These are phyloP conservation scores for Amanita polypyramis DNA, from an alignment of 768 basidiomycete species.

Conservation along the genomic window DNA sequence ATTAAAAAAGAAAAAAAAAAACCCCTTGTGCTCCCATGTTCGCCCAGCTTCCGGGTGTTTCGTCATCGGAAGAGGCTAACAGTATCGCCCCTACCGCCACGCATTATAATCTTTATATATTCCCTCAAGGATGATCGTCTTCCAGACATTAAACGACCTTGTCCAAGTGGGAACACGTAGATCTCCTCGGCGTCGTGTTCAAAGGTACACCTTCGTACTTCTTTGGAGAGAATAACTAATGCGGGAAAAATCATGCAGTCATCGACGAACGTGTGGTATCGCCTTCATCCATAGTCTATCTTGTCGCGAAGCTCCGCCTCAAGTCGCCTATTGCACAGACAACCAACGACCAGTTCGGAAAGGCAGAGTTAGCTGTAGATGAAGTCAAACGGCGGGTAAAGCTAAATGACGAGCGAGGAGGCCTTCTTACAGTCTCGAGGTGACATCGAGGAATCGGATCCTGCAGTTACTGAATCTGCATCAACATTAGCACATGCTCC, in stretches of 20 bases:
- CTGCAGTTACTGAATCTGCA: constrained; percentile 12
- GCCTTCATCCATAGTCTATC: constrained; percentile 80
- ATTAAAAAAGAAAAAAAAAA: constrained; percentile 67
- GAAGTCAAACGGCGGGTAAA: constrained; percentile 36
- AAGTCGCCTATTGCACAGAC: constrained; percentile 34
- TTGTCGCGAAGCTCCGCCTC: constrained; percentile 76
- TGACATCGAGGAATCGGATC: constrained; percentile 43
- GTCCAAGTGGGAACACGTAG: constrained; percentile 61
- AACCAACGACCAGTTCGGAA: constrained; percentile 13
- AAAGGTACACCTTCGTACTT: constrained; percentile 44
- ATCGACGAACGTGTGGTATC: constrained; percentile 85
- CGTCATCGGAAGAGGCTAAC: constrained; percentile 33
- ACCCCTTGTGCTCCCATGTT: constrained; percentile 19
- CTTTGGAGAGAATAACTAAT: not conserved
- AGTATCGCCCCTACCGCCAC: constrained; percentile 23
- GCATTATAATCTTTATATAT: constrained; percentile 32
- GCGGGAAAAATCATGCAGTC: constrained; percentile 32
- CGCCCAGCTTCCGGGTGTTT: constrained; percentile 73
- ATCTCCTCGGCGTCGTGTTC: constrained; percentile 77
- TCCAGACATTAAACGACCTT: constrained; percentile 53
- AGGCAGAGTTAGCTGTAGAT: constrained; percentile 33
- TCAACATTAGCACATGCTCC: constrained; percentile 73
- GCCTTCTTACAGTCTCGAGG: constrained; percentile 55
- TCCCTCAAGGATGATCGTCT: constrained; percentile 42
- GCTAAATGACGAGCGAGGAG: constrained; percentile 44